phyloP scores from a whole-genome alignment of 176 grass and related monocot genomes.

The Carex cristatella region DNA sequence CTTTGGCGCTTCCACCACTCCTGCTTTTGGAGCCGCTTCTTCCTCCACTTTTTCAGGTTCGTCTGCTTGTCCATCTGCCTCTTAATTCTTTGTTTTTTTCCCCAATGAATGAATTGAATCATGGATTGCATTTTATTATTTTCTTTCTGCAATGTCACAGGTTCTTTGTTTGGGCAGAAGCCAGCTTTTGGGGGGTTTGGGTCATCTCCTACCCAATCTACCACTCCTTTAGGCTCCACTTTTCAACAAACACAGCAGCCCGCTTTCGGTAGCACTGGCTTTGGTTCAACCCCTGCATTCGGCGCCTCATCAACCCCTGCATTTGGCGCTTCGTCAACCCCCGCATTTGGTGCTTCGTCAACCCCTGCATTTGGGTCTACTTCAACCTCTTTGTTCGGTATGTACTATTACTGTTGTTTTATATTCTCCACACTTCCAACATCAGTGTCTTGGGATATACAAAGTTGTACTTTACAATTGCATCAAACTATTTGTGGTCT shows the following conservation, averaged over 20 bases:
- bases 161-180: constrained; percentile 78
- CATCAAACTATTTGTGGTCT: background rate
- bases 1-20: constrained; percentile 34
- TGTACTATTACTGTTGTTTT: background rate
- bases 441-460: background rate
- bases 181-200: constrained; percentile 73
- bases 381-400: constrained; percentile 46
- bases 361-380: constrained; percentile 40
- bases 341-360: constrained; percentile 36
- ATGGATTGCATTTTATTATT: background rate
- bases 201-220: constrained; percentile 70
- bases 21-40: constrained; percentile 48
- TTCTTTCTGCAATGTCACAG: background rate
- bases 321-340: constrained; percentile 35
- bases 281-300: constrained; percentile 54
- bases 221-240: constrained; percentile 49
- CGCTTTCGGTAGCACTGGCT: constrained; percentile 59
- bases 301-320: constrained; percentile 25
- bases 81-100: background rate
- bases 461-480: background rate
- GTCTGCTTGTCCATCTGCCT: background rate
- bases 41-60: constrained; percentile 50
- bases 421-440: background rate
- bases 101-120: background rate
- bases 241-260: constrained; percentile 83